Evolutionary conservation across 1,284 basidiomycete genomes (phyloP).

Genomic region (Rhodotorula sp.): DNA sequence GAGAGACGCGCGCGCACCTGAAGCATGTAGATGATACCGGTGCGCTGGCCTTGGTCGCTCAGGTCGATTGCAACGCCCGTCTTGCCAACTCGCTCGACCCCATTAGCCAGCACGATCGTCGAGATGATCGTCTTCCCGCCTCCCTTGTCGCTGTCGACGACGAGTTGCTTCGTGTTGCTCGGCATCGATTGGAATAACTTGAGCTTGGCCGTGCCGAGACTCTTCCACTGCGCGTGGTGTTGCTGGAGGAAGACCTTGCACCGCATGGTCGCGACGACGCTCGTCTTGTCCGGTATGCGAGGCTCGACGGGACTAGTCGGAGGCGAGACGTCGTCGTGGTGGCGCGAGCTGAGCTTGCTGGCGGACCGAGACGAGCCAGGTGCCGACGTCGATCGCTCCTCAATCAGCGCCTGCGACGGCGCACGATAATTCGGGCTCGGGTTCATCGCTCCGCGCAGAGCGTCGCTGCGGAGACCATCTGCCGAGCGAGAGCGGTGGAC

Average conservation of each 20-base stretch:
- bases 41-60: slow-evolving; percentile 81
- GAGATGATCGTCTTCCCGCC: slow-evolving; percentile 76
- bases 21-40: slow-evolving; percentile 98
- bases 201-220: slow-evolving; percentile 80
- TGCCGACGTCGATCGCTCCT: slow-evolving; percentile 25
- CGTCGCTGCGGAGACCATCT: slow-evolving; percentile 34
- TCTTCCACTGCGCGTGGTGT: slow-evolving; percentile 95
- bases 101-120: slow-evolving; percentile 91
- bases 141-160: slow-evolving; percentile 84
- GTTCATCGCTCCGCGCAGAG: neutral
- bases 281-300: slow-evolving; percentile 16
- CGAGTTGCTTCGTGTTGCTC: slow-evolving; percentile 89
- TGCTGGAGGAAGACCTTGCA: slow-evolving; percentile 98
- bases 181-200: slow-evolving; percentile 77
- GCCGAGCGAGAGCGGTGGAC: slow-evolving; percentile 40
- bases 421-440: slow-evolving; percentile 32
- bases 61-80: slow-evolving; percentile 96
- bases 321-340: slow-evolving; percentile 31
- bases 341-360: neutral
- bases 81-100: slow-evolving; percentile 95
- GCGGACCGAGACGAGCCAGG: slow-evolving; percentile 2
- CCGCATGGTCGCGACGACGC: slow-evolving; percentile 76
- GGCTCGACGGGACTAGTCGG: slow-evolving; percentile 33
- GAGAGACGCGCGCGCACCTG: slow-evolving; percentile 60
- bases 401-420: slow-evolving; percentile 36